phyloP scores from a whole-genome alignment of 202 grass and related monocot species.

The Hordeum pubiflorum region DNA sequence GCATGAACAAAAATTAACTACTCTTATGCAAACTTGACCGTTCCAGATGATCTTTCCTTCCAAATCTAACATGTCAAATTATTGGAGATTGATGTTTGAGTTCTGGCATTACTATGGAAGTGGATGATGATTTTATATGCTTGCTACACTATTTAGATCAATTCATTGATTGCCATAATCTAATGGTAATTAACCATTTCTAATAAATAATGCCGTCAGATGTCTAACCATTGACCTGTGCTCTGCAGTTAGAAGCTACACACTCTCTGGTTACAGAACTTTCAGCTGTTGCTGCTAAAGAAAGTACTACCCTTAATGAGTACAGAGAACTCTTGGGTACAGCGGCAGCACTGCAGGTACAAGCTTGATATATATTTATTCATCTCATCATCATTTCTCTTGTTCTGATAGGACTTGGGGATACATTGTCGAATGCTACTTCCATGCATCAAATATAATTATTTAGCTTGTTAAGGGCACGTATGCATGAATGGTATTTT shows the following conservation, averaged over 20 bases:
- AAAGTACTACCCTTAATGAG: conserved; percentile 68
- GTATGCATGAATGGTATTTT: background rate
- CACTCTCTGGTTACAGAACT: conserved; percentile 73
- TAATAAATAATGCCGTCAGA: background rate
- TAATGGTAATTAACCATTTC: conserved; percentile 10
- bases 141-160: background rate
- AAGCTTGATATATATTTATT: background rate
- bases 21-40: background rate
- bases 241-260: conserved; percentile 63
- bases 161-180: background rate
- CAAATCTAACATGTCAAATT: background rate
- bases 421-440: background rate
- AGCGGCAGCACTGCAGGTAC: conserved; percentile 62
- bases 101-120: background rate
- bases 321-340: conserved; percentile 70
- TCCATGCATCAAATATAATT: background rate
- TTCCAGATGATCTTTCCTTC: background rate
- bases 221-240: conserved; percentile 26
- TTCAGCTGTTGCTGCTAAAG: conserved; percentile 64
- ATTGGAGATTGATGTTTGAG: background rate
- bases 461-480: background rate
- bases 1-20: background rate
- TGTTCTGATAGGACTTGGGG: background rate
- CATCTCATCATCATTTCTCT: background rate
- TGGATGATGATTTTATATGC: background rate